A percentile compares a stretch with the other conserved stretches of the same genome.
These are phyloP conservation scores for Aquilaria yunnanensis DNA, from an alignment of 345 rosid genomes.

Conservation along the genomic window DNA sequence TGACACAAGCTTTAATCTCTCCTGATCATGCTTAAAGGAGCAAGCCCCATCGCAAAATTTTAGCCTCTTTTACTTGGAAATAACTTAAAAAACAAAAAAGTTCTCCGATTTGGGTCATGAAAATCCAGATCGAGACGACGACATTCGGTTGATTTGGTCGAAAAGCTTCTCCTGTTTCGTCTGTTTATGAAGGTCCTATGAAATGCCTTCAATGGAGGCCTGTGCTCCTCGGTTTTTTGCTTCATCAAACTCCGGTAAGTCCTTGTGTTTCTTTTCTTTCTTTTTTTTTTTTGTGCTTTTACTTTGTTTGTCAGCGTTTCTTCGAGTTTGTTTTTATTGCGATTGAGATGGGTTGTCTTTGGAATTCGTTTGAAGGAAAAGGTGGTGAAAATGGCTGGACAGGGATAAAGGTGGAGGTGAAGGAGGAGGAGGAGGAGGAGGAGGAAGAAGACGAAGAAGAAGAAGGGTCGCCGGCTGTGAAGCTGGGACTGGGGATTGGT, in stretches of 20 bases:
- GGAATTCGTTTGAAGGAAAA: background rate
- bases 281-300: background rate
- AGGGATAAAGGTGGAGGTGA: constrained; percentile 3
- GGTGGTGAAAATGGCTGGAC: constrained; percentile 5
- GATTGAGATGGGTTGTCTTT: background rate
- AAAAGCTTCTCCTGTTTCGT: background rate
- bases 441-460: constrained; percentile 10
- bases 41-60: background rate
- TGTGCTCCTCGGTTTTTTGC: constrained; percentile 3
- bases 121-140: too few species aligned
- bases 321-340: too few species aligned
- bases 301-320: background rate
- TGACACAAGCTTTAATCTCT: background rate
- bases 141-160: background rate
- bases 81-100: too few species aligned
- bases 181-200: constrained; percentile 4
- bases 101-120: too few species aligned
- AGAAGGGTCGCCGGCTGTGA: constrained; percentile 20
- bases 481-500: constrained; percentile 21
- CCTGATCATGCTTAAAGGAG: constrained; percentile 1
- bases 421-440: constrained; percentile 9
- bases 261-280: background rate
- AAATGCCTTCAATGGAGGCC: constrained; percentile 12
- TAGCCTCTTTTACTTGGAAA: background rate
- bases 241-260: constrained; percentile 5